Evolutionary conservation across 1,139 yeast genomes (phyloP).

Genomic region (Nakaseomyces glabratus): DNA sequence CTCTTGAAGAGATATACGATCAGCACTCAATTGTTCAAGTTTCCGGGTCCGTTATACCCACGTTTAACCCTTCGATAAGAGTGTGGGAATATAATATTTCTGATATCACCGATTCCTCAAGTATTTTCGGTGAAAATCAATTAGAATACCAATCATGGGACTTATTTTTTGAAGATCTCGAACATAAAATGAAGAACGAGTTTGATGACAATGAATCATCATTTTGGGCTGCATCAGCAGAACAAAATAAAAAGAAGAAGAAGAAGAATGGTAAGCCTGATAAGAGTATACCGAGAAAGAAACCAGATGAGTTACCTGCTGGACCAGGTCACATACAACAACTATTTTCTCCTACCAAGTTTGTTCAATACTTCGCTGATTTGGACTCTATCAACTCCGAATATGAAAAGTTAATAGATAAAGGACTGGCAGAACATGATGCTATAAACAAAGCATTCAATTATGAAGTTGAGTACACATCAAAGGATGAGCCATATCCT

Average conservation of each 20-base stretch:
- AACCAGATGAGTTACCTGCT: constrained; percentile 43
- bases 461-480: constrained; percentile 59
- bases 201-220: constrained; percentile 14
- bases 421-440: constrained; percentile 17
- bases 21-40: constrained; percentile 65
- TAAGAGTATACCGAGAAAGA: constrained; percentile 57
- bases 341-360: constrained; percentile 60
- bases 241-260: constrained; percentile 18
- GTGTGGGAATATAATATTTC: constrained; percentile 80
- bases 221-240: too few species aligned
- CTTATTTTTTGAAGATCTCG: constrained; percentile 43
- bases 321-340: constrained; percentile 77
- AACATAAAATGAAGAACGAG: constrained; percentile 24
- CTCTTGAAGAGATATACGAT: constrained; percentile 39
- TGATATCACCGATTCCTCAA: constrained; percentile 32
- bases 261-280: constrained; percentile 38
- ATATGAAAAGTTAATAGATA: constrained; percentile 14
- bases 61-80: constrained; percentile 72
- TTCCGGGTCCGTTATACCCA: constrained; percentile 72
- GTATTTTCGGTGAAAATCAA: constrained; percentile 10
- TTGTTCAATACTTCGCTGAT: constrained; percentile 65
- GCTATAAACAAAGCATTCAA: constrained; percentile 38
- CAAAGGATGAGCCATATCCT: constrained; percentile 50
- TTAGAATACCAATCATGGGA: constrained; percentile 41
- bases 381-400: constrained; percentile 44